A percentile compares a stretch with the other conserved stretches of the same genome.
Evolutionary conservation across 441 rosid genomes (phyloP).

Genomic region (Raphanus hybrid): DNA sequence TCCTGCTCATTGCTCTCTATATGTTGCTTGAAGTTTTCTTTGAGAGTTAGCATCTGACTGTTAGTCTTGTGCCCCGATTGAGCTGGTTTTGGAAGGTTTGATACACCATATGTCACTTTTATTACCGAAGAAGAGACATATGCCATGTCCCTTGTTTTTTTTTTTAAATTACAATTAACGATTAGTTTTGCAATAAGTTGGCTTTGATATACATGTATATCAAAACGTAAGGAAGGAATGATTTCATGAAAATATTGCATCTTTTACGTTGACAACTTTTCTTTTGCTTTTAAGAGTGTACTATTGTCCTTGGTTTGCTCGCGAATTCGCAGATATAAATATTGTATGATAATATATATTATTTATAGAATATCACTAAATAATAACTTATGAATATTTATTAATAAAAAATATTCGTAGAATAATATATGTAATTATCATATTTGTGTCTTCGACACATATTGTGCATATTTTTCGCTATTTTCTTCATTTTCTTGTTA

Average conservation of each 20-base stretch:
- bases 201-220: not conserved
- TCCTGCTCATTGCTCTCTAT: not conserved
- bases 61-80: not conserved
- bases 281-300: too few relatives aligned
- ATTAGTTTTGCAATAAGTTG: not conserved
- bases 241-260: not conserved
- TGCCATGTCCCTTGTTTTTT: not conserved
- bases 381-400: too few relatives aligned
- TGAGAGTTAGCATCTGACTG: not conserved
- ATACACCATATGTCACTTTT: not conserved
- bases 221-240: not conserved
- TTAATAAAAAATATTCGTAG: too few relatives aligned
- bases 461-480: too few relatives aligned
- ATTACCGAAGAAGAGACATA: not conserved
- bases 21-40: not conserved
- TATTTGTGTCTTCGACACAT: too few relatives aligned
- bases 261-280: not conserved
- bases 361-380: too few relatives aligned
- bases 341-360: too few relatives aligned
- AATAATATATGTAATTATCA: too few relatives aligned
- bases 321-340: too few relatives aligned
- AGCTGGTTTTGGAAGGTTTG: constrained; percentile 24
- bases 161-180: not conserved
- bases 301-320: too few relatives aligned
- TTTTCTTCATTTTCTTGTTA: too few relatives aligned